These are phyloP conservation scores for Afroboletus lepidellus DNA, from an alignment of 1,284 basidiomycete species.

Conservation along the genomic window DNA sequence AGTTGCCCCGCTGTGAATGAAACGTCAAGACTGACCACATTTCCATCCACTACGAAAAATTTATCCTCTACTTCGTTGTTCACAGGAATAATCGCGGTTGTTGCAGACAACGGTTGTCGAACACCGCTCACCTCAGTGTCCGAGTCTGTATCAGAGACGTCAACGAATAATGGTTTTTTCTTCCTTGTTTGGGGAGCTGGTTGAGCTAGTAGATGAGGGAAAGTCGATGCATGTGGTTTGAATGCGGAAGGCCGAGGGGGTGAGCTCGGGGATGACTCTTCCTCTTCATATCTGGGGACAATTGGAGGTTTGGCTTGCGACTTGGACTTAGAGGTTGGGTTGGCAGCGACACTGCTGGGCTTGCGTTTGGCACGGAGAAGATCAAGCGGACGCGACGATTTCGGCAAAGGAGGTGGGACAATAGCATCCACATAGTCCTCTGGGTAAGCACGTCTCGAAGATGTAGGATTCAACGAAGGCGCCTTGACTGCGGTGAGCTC, in stretches of 20 bases:
- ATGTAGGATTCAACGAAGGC: background rate
- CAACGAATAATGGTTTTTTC: constrained; percentile 22
- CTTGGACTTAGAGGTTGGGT: background rate
- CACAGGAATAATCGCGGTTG: background rate
- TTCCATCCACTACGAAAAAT: background rate
- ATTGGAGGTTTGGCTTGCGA: background rate
- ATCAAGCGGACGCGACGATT: constrained; percentile 27
- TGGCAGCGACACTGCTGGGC: background rate
- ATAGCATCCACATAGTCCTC: constrained; percentile 9
- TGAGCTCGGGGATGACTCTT: constrained; percentile 11
- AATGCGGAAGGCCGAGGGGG: background rate
- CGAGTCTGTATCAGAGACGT: constrained; percentile 28
- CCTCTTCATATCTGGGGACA: constrained; percentile 12
- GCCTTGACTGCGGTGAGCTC: background rate
- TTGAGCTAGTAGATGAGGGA: background rate
- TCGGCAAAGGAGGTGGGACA: constrained; percentile 10
- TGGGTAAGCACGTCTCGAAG: constrained; percentile 2
- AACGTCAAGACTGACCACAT: constrained; percentile 12
- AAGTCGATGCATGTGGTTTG: background rate
- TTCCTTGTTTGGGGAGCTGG: constrained; percentile 6
- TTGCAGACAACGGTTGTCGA: background rate
- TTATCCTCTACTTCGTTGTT: background rate
- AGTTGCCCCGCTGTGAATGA: background rate
- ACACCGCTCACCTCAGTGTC: constrained; percentile 22
- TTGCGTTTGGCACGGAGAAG: constrained; percentile 25